Evolutionary conservation across 2,329 filamentous ascomycete genomes (phyloP), one percentile per base, ranked within the genome.

Genomic region (Colletotrichum sidae): DNA sequence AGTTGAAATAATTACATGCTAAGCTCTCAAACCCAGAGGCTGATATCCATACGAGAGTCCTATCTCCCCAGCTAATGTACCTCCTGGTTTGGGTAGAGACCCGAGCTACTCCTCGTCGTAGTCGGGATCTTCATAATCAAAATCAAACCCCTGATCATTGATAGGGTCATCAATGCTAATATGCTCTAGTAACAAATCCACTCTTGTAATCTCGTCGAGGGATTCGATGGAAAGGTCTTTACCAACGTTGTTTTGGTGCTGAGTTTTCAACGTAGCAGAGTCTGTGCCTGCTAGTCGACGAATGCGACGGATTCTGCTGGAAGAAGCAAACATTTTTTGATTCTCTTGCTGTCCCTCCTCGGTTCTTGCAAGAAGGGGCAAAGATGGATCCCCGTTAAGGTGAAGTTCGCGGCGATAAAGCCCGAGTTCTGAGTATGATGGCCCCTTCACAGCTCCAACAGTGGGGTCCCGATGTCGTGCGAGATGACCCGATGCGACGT

Each of bases 401-500:
- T 90, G 87, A 1, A 80, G 80, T 6, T 87, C 83, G 6, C 65
- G 70, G 4, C 82, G 75, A 70, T 81, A 88, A 2, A 87, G 73
- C 1, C 76, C 76, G 0, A 83, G 81, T 2, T 74, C 68, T 1
- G 75, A 65, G 69, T 90, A 90, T 3, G 75, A 74, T 0, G 83
- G 81, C 1, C 87, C 88, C 70, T 90, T 83, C 2, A 88, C 79
- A 6, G 80, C 84, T 35, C 87, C 87, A 35, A 89, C 74, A 6
- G 79, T 79, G 2, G 77, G 82, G 68, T 86, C 80, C 0, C 75
- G 72, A 55, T 81, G 77, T 0, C 83, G 65, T 1, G 72, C 65
- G 0, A 90, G 75, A 62, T 83, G 79, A 0, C 75, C 70, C 4
- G 72, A 73, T 1, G 73, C 68, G 1, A 90, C 67, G 51, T 78